phyloP scores from a whole-genome alignment of 768 basidiomycete genomes.

The Russula brevipes region DNA sequence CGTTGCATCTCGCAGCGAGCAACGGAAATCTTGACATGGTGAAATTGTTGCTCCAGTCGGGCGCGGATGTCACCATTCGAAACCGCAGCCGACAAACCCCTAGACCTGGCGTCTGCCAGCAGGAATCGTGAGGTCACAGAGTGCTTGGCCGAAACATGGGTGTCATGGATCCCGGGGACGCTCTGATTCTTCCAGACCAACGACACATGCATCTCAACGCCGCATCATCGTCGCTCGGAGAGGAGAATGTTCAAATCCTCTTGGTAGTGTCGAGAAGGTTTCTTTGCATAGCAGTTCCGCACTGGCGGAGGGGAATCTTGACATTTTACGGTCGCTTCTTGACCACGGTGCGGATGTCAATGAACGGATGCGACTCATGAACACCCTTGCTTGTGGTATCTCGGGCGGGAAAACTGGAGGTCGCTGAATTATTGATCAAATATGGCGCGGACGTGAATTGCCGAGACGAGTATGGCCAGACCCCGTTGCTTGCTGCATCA shows the following conservation, averaged over 20 bases:
- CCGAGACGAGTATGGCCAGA: not conserved
- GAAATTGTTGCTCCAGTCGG: not conserved
- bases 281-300: not conserved
- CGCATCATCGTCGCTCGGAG: too few species aligned
- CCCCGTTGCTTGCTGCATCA: not conserved
- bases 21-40: not conserved
- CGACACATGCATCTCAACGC: too few species aligned
- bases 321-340: not conserved
- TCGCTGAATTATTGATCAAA: not conserved
- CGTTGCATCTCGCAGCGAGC: not conserved
- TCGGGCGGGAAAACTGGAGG: not conserved
- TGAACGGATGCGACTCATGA: not conserved
- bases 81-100: not conserved
- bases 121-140: not conserved
- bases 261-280: too few species aligned
- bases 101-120: not conserved
- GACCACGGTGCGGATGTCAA: not conserved
- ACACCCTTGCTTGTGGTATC: not conserved
- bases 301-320: not conserved
- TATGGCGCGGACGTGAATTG: constrained; percentile 2
- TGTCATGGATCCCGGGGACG: too few species aligned
- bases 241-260: accelerated
- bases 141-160: not conserved
- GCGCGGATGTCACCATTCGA: not conserved
- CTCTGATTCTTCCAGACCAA: not conserved